Evolutionary conservation across 2,329 filamentous ascomycete species (phyloP), one percentile per base, ranked within the genome.

Genomic region (Sordariomycetes sp.): DNA sequence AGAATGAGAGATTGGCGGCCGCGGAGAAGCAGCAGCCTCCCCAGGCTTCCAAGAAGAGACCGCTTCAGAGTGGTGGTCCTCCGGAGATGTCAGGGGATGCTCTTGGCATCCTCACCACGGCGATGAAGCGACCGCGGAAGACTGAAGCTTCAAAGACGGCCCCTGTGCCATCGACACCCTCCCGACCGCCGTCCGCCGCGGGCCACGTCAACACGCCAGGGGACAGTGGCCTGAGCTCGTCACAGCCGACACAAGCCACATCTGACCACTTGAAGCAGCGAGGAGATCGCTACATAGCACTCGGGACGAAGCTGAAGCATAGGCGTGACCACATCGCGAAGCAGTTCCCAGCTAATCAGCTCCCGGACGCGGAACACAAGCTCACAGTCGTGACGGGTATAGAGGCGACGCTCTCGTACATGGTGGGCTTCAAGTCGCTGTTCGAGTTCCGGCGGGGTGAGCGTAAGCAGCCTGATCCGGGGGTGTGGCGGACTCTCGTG

Each of bases 251-350:
- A 32, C 45, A 36, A 53, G 3, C 36, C 53, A 36, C 51, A 22
- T n/a, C 36, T 34, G 25, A 15, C 52, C 57, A 50, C 22, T 39
- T 56, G 8, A 58, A 45, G 32, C 59, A 36, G 67, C 67, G 2
- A 32, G 63, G 64, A 8, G 62, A 53, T 64, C 35, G 74, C 74
- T 61, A 67, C 65, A 32, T 64, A 60, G 2, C n/a, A 12, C 62
- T 80, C 8, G 80, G 76, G 2, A 75, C 70, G 35, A 74, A 72
- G 56, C 68, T 82, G 20, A 83, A 83, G 68, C 79, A 81, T 60
- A 69, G 74, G 13, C 76, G 78, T 28, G 80, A 83, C 60, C 72
- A 68, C 17, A 71, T 79, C 59, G 63, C 58, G 39, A 62, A 58
- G 39, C 61, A 67, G 6, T 66, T 59, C 3, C 63, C 63, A 10